A percentile compares a stretch with the other conserved stretches of the same genome.
These are phyloP conservation scores for Brassica incana DNA, from an alignment of 345 rosid genomes.

Conservation along the genomic window DNA sequence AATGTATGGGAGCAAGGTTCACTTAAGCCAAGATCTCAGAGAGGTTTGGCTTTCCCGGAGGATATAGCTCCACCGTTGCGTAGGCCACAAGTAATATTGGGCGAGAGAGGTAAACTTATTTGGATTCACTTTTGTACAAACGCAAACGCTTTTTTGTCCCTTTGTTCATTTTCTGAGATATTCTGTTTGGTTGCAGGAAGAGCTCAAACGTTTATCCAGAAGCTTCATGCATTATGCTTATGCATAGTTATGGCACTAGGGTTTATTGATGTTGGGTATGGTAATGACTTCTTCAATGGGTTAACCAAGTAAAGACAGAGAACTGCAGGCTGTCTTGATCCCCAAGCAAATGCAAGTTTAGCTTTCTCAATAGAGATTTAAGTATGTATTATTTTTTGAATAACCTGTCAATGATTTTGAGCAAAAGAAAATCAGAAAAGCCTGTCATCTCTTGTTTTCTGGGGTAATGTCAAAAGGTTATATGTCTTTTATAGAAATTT, in stretches of 20 bases:
- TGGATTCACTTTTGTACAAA: constrained; percentile 1
- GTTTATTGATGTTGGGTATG: constrained; percentile 51
- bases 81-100: constrained; percentile 26
- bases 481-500: background rate
- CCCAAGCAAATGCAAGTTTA: constrained; percentile 8
- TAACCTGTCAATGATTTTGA: background rate
- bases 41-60: constrained; percentile 38
- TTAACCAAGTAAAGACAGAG: constrained; percentile 35
- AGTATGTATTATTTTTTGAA: background rate
- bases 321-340: background rate
- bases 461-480: background rate
- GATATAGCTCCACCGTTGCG: constrained; percentile 24
- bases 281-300: constrained; percentile 70
- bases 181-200: constrained; percentile 44
- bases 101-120: constrained; percentile 45
- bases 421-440: constrained; percentile 7
- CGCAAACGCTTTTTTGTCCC: constrained; percentile 1
- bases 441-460: background rate
- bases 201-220: constrained; percentile 38
- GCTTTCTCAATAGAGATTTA: constrained; percentile 1
- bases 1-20: constrained; percentile 27
- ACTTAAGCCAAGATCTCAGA: constrained; percentile 38
- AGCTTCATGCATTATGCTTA: constrained; percentile 40
- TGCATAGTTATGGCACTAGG: constrained; percentile 63
- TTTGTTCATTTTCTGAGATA: background rate